Percentiles rank a stretch among this genome's conserved stretches.
Evolutionary conservation across 2,329 filamentous ascomycete species (phyloP).

Genomic region (Pseudonectria foliicola): DNA sequence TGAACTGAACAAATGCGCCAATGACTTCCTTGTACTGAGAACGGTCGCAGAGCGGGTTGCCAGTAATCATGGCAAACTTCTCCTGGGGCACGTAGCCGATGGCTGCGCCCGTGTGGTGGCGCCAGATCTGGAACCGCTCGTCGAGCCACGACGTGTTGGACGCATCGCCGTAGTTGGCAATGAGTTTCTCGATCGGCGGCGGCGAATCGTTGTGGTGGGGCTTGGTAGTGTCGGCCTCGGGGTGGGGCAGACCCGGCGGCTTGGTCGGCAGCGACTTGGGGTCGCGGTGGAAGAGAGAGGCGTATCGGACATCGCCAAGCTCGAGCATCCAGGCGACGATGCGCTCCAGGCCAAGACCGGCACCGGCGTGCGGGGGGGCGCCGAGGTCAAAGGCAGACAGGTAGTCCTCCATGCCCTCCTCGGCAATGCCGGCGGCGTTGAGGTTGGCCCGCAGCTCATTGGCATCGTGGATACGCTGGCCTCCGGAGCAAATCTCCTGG

Average conservation of each 20-base stretch:
- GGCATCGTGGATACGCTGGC: slow-evolving; percentile 85
- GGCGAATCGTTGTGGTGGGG: slow-evolving; percentile 44
- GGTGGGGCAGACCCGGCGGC: slow-evolving; percentile 64
- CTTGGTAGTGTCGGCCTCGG: slow-evolving; percentile 70
- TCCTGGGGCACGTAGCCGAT: slow-evolving; percentile 73
- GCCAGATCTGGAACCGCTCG: slow-evolving; percentile 81
- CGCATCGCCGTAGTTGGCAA: slow-evolving; percentile 92
- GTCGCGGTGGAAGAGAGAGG: slow-evolving; percentile 80
- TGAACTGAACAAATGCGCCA: slow-evolving; percentile 64
- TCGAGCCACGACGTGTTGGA: slow-evolving; percentile 93
- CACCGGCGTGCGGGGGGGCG: slow-evolving; percentile 81
- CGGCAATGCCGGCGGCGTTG: slow-evolving; percentile 66
- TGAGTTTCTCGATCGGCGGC: slow-evolving; percentile 75
- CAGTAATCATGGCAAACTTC: slow-evolving; percentile 76
- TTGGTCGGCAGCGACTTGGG: slow-evolving; percentile 76
- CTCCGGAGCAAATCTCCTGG: slow-evolving; percentile 86
- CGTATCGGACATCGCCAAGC: slow-evolving; percentile 82
- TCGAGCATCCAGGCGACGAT: slow-evolving; percentile 80
- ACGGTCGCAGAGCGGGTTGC: slow-evolving; percentile 77
- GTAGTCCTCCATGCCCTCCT: slow-evolving; percentile 83
- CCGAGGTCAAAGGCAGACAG: slow-evolving; percentile 82
- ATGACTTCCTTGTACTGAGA: slow-evolving; percentile 71
- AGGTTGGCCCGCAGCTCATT: slow-evolving; percentile 70
- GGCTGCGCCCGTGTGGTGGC: slow-evolving; percentile 76
- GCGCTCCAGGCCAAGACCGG: slow-evolving; percentile 83